phyloP scores from a whole-genome alignment of 1,139 yeast genomes.

The Yarrowia galli region DNA sequence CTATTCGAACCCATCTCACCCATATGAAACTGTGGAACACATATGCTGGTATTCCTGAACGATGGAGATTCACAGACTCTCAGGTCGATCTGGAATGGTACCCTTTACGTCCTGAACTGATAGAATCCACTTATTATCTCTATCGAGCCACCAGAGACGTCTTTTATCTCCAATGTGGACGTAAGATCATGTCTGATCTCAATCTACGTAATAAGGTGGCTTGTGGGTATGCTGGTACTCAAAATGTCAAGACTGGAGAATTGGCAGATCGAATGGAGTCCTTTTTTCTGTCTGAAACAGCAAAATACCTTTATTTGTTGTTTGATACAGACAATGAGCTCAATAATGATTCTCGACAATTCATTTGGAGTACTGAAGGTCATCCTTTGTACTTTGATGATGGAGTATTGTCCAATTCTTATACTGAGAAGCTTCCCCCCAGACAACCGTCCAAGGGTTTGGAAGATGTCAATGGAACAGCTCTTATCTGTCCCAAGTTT shows the following conservation, averaged over 20 bases:
- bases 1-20: conserved; percentile 67
- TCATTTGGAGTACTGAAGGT: conserved; percentile 90
- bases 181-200: conserved; percentile 63
- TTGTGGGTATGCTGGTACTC: conserved; percentile 87
- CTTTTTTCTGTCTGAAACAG: conserved; percentile 84
- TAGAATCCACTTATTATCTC: conserved; percentile 85
- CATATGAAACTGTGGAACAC: conserved; percentile 80
- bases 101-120: conserved; percentile 88
- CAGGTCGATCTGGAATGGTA: conserved; percentile 75
- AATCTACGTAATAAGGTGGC: conserved; percentile 60
- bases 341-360: conserved; percentile 61
- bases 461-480: conserved; percentile 12
- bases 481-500: conserved; percentile 12
- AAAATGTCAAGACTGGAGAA: conserved; percentile 68
- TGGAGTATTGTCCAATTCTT: conserved; percentile 34
- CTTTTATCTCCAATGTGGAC: conserved; percentile 77
- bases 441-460: not conserved
- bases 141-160: conserved; percentile 90
- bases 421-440: not conserved
- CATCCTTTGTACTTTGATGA: conserved; percentile 80
- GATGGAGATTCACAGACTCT: conserved; percentile 65
- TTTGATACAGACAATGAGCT: conserved; percentile 73
- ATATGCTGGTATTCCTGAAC: conserved; percentile 83
- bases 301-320: conserved; percentile 79
- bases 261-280: conserved; percentile 88